Evolutionary conservation across 768 basidiomycete species (phyloP), one percentile per base, ranked within the genome.

Genomic region (Aureoboletus auriporus): DNA sequence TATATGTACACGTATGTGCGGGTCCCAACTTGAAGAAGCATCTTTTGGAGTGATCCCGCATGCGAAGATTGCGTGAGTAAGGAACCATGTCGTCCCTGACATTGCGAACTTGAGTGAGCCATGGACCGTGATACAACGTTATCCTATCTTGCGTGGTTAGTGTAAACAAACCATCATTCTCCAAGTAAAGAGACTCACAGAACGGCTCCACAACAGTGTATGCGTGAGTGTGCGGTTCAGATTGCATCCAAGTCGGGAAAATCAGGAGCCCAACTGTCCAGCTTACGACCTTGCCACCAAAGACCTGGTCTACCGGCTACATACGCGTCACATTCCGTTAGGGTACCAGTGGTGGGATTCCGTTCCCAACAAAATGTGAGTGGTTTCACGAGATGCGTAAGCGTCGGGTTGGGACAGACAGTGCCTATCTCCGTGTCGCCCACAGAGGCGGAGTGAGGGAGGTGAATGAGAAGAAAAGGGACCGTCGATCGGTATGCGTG

Each of bases 381-480:
- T 0, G 63, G 63, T 6, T 42, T 26, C 2, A 61, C 61, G 34
- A 64, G 54, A 4, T 44, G 41, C 6, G 44, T 47, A 6, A 64
- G 53, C 0, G 52, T 33, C 13, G 63, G 63, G 48, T 64, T 64
- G 9, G 63, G 63, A 27, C 37, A 64, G 12, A 54, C 47, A 0
- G 58, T 39, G 6, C 53, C 46, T 3, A 54, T 34, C 4, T 45
- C 47, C 2, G 31, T 20, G 11, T 49, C 44, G 7, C 10, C 23
- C 8, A 39, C 3, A 2, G 50, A 36, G 3, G 38, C 41, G 23
- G 47, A 33, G 23, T 75, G 74, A 2, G 92, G 91, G 3, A 96
- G 66, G 53, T 94, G 83, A 2, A 95, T 62, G 11, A 96, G 75
- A 47, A 91, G 75, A 48, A 94, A 78, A 0, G 93, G 93, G 11